Base-by-base conservation (phyloP, 331 rosid genomes). In the Rosa hybrid region DNA sequence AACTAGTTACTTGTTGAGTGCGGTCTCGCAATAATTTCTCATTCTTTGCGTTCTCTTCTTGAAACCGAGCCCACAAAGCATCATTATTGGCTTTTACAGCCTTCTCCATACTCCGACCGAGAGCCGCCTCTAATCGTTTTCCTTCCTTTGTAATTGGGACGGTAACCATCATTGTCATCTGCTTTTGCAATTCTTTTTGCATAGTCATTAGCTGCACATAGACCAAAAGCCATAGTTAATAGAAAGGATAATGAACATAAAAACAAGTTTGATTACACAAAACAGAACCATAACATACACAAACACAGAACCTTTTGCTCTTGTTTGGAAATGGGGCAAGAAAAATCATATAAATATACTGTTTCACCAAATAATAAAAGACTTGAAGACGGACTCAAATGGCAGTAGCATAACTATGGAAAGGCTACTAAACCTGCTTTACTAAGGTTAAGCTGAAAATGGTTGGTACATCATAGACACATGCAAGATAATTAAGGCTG, bases 91-190 rank as follows among this genome's bases (percentile, higher is more conserved):
- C 88, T 88, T 92, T 93, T 69, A 92, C 74, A 81, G 92, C 79
- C 80, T 91, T 96, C 81, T 96, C 98, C 92, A 90, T 87, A 90
- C 77, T 91, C 77, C 91, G 88, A 73, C 97, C 97, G 23, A 93
- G 82, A 80, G 93, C 84, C 7, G 92, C 86, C 90, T 96, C 98
- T n/a, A 96, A 92, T 85, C 98, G 82, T 82, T 85, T 92, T 54
- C 99, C 96, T 86, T 96, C 99, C 92, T 96, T 96, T 38, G 94
- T 85, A 63, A 93, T 87, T 12, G 97, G 99, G 79, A 84, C 92
- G 4, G 98, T 78, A 64, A 88, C 90, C 76, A 83, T 85, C 91
- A 79, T 85, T 59, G 92, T 77, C 90, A 96, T 88, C 88, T 96
- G 98, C 86, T 93, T 96, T 85, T 93, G 99, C 90, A 86, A 79